Percentiles rank a stretch among this genome's conserved stretches.
Evolutionary conservation across 176 grass and related monocot genomes (phyloP).

Genomic region (Juncus effusus): DNA sequence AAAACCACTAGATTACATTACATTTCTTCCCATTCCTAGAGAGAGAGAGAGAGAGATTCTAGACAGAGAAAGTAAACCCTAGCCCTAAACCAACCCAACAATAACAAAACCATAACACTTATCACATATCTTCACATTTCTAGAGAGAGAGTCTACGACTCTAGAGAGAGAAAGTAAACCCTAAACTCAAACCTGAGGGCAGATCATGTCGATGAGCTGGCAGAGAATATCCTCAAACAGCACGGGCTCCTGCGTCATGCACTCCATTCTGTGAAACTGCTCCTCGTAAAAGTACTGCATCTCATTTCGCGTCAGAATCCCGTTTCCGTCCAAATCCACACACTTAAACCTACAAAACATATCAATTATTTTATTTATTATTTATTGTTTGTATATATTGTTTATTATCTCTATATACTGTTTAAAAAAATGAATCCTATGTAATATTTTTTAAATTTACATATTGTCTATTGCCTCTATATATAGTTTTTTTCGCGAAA

Average conservation of each 20-base stretch:
- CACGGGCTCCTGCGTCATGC: constrained; percentile 95
- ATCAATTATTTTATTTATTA: constrained; percentile 32
- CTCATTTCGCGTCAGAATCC: constrained; percentile 78
- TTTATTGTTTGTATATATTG: neutral
- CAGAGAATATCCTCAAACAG: constrained; percentile 91
- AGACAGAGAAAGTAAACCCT: neutral
- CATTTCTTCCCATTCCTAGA: constrained; percentile 2
- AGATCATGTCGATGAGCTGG: constrained; percentile 93
- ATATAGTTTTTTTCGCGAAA: too few relatives aligned
- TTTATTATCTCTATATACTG: too few relatives aligned
- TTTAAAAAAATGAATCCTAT: too few relatives aligned
- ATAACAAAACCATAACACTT: too few relatives aligned
- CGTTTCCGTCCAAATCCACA: constrained; percentile 90
- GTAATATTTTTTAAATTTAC: too few relatives aligned
- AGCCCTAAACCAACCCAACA: too few relatives aligned
- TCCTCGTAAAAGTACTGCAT: constrained; percentile 93
- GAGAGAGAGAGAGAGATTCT: neutral
- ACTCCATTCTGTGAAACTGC: constrained; percentile 98
- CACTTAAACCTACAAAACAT: constrained; percentile 80
- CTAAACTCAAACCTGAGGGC: constrained; percentile 56
- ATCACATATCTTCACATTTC: too few relatives aligned
- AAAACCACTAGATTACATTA: neutral
- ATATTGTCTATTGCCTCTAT: too few relatives aligned
- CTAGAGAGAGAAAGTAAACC: constrained; percentile 17
- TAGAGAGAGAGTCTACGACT: too few relatives aligned